Percentiles rank a stretch among this genome's conserved stretches.
Conservation (phyloP, 306 rosid species). For the Delonix regia region DNA sequence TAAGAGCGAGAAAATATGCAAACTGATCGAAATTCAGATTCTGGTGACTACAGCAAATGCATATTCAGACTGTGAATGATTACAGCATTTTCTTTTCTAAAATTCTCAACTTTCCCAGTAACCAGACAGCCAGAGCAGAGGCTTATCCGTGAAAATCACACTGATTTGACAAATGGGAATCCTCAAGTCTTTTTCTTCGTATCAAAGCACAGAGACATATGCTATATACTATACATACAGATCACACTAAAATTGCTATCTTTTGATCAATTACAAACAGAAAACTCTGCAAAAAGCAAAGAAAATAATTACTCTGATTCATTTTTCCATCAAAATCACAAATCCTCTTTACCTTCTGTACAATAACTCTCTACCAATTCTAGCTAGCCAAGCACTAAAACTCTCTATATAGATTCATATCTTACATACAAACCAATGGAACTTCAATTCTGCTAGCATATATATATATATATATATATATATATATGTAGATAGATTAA, state of each 20-base stretch:
- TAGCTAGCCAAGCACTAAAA: constrained; percentile 40
- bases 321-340: constrained; percentile 32
- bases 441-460: constrained; percentile 36
- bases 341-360: constrained; percentile 57
- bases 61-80: neutral
- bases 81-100: neutral
- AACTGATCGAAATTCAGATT: constrained; percentile 27
- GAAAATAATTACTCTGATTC: constrained; percentile 16
- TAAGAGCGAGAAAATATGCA: neutral
- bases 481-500: neutral
- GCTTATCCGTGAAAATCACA: constrained; percentile 15
- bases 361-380: constrained; percentile 53
- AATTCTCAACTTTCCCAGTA: constrained; percentile 1
- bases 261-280: constrained; percentile 31
- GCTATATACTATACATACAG: neutral
- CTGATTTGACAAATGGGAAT: constrained; percentile 19
- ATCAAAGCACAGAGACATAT: constrained; percentile 1
- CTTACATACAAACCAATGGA: constrained; percentile 33
- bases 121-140: constrained; percentile 9
- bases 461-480: neutral
- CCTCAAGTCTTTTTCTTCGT: neutral
- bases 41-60: neutral
- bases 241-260: constrained; percentile 4
- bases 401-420: neutral
- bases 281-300: constrained; percentile 20